Evolutionary conservation across 2,329 filamentous ascomycete genomes (phyloP).

Genomic region (Peltaster fructicola): DNA sequence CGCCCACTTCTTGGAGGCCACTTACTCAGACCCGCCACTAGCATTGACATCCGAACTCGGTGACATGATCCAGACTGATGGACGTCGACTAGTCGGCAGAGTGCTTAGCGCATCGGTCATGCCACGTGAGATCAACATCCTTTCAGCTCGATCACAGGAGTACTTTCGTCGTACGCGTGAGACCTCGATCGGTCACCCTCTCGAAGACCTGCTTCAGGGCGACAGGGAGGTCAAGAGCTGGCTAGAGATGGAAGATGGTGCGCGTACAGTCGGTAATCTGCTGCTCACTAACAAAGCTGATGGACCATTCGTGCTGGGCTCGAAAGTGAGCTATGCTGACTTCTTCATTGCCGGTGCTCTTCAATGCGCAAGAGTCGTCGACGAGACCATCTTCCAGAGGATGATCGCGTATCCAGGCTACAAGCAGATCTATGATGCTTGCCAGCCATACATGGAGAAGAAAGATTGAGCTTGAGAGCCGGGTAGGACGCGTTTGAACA

Average conservation of each 20-base stretch:
- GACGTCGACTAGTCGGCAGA: constrained; percentile 11
- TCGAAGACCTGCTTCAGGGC: constrained; percentile 21
- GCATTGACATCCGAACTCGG: constrained; percentile 21
- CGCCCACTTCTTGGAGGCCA: constrained; percentile 24
- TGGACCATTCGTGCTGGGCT: constrained; percentile 24
- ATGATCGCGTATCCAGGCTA: constrained; percentile 1
- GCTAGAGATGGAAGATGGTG: constrained; percentile 11
- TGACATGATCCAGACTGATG: constrained; percentile 10
- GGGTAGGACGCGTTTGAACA: too few species aligned
- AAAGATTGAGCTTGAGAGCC: too few species aligned
- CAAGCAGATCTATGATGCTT: constrained; percentile 2
- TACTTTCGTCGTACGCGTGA: constrained; percentile 26
- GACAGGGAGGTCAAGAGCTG: constrained; percentile 17
- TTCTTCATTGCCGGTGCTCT: constrained; percentile 23
- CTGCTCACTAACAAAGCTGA: constrained; percentile 19
- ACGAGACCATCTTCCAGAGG: constrained; percentile 1
- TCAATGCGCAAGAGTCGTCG: constrained; percentile 1
- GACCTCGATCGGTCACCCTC: constrained; percentile 16
- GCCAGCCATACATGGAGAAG: constrained; percentile 2
- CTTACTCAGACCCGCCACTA: constrained; percentile 21
- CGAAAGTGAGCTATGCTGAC: constrained; percentile 20
- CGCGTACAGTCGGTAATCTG: constrained; percentile 17
- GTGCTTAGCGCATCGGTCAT: constrained; percentile 18
- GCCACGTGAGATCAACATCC: constrained; percentile 22
- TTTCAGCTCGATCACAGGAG: constrained; percentile 20